phyloP scores from a whole-genome alignment of 108 stramenopile species.

The Nitzschia sp. region DNA sequence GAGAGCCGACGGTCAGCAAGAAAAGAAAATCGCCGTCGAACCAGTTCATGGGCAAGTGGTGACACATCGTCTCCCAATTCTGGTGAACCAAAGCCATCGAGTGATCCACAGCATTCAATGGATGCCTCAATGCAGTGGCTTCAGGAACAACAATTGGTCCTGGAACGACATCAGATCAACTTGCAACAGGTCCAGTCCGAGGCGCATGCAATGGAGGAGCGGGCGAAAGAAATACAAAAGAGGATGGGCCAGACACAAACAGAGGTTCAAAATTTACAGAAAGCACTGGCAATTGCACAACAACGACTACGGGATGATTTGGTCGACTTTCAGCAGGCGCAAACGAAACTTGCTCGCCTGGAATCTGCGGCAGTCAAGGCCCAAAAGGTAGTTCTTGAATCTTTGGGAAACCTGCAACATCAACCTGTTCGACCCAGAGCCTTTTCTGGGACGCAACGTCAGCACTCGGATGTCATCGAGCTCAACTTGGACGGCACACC shows the following conservation, averaged over 20 bases:
- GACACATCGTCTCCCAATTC: not conserved
- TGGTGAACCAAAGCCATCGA: not conserved
- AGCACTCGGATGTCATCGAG: not conserved
- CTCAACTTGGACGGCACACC: not conserved
- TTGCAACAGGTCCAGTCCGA: conserved; percentile 20
- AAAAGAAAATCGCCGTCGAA: conserved; percentile 1
- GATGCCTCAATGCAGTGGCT: conserved; percentile 10
- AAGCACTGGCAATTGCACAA: conserved; percentile 6
- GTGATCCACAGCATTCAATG: not conserved
- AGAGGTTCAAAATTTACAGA: conserved; percentile 13
- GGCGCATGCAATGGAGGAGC: not conserved
- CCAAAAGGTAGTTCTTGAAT: conserved; percentile 1
- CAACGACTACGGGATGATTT: conserved; percentile 8
- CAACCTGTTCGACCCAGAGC: not conserved
- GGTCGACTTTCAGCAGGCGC: conserved; percentile 6
- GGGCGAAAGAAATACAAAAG: conserved; percentile 13
- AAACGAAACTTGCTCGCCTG: conserved; percentile 10
- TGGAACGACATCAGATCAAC: conserved; percentile 9
- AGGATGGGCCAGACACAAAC: conserved; percentile 7
- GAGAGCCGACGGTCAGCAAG: conserved; percentile 1
- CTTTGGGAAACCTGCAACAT: conserved; percentile 15
- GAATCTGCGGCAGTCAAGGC: conserved; percentile 8
- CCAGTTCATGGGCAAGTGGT: not conserved
- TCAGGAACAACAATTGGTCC: conserved; percentile 11
- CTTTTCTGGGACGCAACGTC: not conserved